Base-by-base conservation (phyloP, 768 basidiomycete species). In the Chalciporus pseudorubinellus region DNA sequence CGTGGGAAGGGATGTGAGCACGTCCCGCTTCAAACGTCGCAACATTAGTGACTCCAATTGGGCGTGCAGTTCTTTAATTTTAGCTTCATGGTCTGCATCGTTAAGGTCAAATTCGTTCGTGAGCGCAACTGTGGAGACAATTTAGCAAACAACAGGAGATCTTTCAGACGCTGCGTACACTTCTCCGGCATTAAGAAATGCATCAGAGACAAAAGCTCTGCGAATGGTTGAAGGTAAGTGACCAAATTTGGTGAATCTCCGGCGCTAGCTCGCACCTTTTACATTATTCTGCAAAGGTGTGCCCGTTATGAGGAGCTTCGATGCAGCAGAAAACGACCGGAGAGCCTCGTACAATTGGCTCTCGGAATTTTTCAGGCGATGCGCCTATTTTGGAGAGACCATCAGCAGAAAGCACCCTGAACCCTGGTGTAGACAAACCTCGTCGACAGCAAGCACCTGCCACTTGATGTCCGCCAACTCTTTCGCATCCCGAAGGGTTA, bases 171-270 rank as follows among this genome's bases (percentile, higher is more conserved):
- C 9, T 40, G 59, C 87, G 69, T 58, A 91, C 92, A 99, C 74
- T 92, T 92, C 63, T 98, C 95, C 8, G 97, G 97, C 91, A 97
- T 97, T 59, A 98, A 77, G 78, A 99, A 99, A 69, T 98, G 97
- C 95, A 98, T 98, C 69, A 98, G 74, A 9, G 97, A 92, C 38
- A 98, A 77, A 31, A 99, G 74, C 70, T 99, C 97, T 97, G 64
- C 48, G 41, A 46, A 47, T 44, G 36, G 47, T 31, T 21, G 39
- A 18, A 50, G 44, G 42, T 59, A 38, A 59, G 52, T 38, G 46
- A 59, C 21, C 22, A 29, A 38, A 31, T 20, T 18, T 22, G 53
- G 29, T 34, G n/a, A 19, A 42, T 45, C 22, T 33, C 38, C 18
- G 39, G 19, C 40, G 51, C 34, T 29, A 50, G 47, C 24, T 63